phyloP scores from a whole-genome alignment of 2,329 filamentous ascomycete genomes.

The Massarina eburnea region DNA sequence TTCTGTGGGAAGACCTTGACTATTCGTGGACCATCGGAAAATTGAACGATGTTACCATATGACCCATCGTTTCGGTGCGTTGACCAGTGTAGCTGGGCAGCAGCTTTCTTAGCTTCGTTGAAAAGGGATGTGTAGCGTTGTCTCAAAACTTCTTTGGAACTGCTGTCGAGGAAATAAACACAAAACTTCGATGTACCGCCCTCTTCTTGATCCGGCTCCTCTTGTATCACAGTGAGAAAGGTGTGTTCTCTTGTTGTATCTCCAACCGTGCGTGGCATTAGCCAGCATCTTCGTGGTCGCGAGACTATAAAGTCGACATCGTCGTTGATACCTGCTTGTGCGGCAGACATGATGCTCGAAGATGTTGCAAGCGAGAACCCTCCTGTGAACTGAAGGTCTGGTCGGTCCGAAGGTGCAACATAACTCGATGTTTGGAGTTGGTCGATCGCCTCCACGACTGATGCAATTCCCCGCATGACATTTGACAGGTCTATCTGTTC shows the following conservation, averaged over 20 bases:
- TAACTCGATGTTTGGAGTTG: conserved; percentile 1
- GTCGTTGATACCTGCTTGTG: too few species aligned
- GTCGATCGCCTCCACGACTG: conserved; percentile 10
- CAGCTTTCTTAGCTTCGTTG: not conserved
- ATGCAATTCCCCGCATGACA: not conserved
- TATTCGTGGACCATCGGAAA: not conserved
- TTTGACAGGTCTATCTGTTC: not conserved
- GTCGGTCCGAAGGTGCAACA: not conserved
- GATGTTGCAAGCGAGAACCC: conserved; percentile 9
- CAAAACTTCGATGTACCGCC: conserved; percentile 6
- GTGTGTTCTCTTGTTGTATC: not conserved
- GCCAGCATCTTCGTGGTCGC: conserved; percentile 13
- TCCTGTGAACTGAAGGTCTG: conserved; percentile 1
- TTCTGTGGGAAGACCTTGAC: conserved; percentile 4
- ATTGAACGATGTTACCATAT: not conserved
- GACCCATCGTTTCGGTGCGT: conserved; percentile 1
- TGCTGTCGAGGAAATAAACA: conserved; percentile 10
- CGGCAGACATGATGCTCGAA: not conserved
- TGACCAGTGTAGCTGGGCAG: conserved; percentile 2
- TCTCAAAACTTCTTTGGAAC: not conserved
- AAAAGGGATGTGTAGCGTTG: not conserved
- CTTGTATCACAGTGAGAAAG: conserved; percentile 14
- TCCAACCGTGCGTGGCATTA: conserved; percentile 4
- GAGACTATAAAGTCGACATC: not conserved
- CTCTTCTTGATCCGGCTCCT: not conserved